phyloP scores from a whole-genome alignment of 208 protist species.

The Leishmania tropica region DNA sequence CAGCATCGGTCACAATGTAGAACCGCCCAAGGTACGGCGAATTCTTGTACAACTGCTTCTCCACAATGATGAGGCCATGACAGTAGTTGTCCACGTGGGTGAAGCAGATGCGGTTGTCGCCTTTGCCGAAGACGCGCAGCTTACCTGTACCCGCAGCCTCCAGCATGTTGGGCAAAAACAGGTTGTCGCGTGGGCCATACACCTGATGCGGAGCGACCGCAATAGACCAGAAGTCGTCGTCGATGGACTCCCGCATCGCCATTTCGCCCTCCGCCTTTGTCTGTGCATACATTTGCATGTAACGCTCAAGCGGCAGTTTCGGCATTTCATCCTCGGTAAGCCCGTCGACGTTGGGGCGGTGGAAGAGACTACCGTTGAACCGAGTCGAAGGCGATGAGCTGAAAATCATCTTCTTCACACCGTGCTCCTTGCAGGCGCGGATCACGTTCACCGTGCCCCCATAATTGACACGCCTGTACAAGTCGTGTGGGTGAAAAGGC shows the following conservation, averaged over 20 bases:
- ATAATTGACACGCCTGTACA: slow-evolving; percentile 94
- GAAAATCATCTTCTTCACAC: slow-evolving; percentile 93
- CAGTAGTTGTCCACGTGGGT: slow-evolving; percentile 97
- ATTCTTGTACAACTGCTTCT: slow-evolving; percentile 87
- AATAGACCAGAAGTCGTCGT: slow-evolving; percentile 88
- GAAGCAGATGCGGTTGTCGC: slow-evolving; percentile 95
- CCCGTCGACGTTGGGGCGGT: slow-evolving; percentile 92
- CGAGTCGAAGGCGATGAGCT: slow-evolving; percentile 94
- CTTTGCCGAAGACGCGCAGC: slow-evolving; percentile 93
- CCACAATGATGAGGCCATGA: slow-evolving; percentile 94
- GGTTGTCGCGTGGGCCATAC: slow-evolving; percentile 95
- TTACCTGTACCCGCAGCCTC: slow-evolving; percentile 93
- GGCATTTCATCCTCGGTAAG: slow-evolving; percentile 92
- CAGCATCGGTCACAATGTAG: slow-evolving; percentile 95
- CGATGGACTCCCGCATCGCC: slow-evolving; percentile 73
- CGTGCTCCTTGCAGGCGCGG: slow-evolving; percentile 87
- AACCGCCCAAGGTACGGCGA: slow-evolving; percentile 94
- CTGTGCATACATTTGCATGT: slow-evolving; percentile 95
- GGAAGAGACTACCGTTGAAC: slow-evolving; percentile 90
- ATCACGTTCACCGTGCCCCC: slow-evolving; percentile 94
- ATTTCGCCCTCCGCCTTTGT: slow-evolving; percentile 94
- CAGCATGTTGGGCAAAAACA: slow-evolving; percentile 96
- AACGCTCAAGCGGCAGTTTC: slow-evolving; percentile 78
- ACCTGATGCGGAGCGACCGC: slow-evolving; percentile 95
- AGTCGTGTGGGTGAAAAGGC: slow-evolving; percentile 89